Conservation (phyloP, 176 grass and related monocot genomes). For the Avena insularis region DNA sequence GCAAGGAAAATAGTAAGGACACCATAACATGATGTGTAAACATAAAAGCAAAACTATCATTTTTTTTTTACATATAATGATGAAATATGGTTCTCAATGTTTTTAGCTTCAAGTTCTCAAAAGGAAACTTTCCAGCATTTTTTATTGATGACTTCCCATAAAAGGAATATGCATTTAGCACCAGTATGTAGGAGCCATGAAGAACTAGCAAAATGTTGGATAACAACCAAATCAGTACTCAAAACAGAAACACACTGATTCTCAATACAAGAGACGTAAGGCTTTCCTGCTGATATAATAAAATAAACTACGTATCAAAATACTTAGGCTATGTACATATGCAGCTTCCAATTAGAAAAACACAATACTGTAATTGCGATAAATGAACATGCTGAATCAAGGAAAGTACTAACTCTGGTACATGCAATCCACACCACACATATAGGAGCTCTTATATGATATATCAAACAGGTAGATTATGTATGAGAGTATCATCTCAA, state of each 20-base stretch:
- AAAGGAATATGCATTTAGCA: neutral
- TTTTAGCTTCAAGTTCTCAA: conserved; percentile 22
- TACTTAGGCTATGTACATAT: neutral
- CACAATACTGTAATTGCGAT: neutral
- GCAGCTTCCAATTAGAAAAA: neutral
- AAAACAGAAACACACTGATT: conserved; percentile 22
- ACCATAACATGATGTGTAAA: neutral
- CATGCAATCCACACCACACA: neutral
- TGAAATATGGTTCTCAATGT: conserved; percentile 29
- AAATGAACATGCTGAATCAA: neutral
- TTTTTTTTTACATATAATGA: neutral
- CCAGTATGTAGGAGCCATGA: neutral
- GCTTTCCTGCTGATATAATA: neutral
- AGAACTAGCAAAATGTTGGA: conserved; percentile 2
- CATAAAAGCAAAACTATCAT: neutral
- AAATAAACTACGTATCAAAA: neutral
- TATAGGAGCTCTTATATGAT: conserved; percentile 1
- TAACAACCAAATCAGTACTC: neutral
- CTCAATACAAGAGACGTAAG: neutral
- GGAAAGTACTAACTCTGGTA: neutral
- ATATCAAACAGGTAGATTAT: neutral
- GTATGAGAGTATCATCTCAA: neutral
- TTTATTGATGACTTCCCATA: conserved; percentile 10
- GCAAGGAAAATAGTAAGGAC: conserved; percentile 24
- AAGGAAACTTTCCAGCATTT: conserved; percentile 3